Evolutionary conservation across 2,329 filamentous ascomycete species (phyloP), one percentile per base, ranked within the genome.

Genomic region (Sarocladium strictum): DNA sequence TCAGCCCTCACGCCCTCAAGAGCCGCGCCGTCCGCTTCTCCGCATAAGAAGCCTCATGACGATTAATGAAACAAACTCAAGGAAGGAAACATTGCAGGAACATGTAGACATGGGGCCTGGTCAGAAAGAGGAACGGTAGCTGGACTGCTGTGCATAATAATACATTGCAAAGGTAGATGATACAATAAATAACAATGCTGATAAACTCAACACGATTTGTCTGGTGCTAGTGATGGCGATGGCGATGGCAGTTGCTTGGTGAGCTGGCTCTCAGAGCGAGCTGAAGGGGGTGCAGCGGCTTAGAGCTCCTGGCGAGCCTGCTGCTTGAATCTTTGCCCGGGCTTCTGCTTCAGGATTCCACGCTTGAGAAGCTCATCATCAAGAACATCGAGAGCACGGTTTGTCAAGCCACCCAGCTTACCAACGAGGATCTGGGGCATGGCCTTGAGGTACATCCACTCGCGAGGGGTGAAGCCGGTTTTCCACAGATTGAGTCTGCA

Each of bases 161-260:
- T 51, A 51, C 47, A 51, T 51, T 51, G 38, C 10, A n/a, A 5
- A 35, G 47, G 17, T 51, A 35, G 26, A 21, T 51, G n/a, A 17
- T 51, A 51, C 47, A 51, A 51, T 51, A 51, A n/a, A 51, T 51
- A 51, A 33, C 26, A 35, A 35, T 51, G 47, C 47, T 51, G 47
- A 51, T 33, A 23, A 49, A 49, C 23, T 17, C 17, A 32, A 32
- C 14, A 17, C 24, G 14, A 10, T 12, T 49, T 3, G 4, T 32
- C 26, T 7, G 3, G 24, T n/a, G 24, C 26, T 27, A 17, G 27
- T 23, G 38, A 21, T 27, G 47, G 29, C 23, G 27, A 51, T 51
- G n/a, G n/a, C n/a, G n/a, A n/a, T n/a, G n/a, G n/a, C n/a, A n/a
- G n/a, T n/a, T n/a, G 27, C 29, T 35, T 21, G 3, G 14, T 51